These are phyloP conservation scores for Fusarium udum DNA, from an alignment of 2,329 filamentous ascomycete genomes.

Conservation along the genomic window DNA sequence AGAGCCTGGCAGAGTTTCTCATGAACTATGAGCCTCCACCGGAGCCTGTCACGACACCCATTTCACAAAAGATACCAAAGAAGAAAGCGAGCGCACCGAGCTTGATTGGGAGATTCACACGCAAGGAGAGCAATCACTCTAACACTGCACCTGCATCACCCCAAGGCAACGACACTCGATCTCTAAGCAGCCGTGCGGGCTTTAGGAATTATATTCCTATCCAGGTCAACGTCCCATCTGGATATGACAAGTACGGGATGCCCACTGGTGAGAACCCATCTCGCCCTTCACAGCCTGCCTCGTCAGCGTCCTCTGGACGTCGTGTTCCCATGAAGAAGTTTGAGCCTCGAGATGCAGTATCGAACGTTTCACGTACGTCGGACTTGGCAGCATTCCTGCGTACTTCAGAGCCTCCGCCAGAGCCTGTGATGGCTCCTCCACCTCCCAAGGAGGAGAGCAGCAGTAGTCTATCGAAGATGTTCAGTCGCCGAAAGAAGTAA, in stretches of 20 bases:
- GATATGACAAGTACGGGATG: constrained; percentile 54
- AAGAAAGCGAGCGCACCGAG: constrained; percentile 73
- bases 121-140: constrained; percentile 47
- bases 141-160: constrained; percentile 39
- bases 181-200: constrained; percentile 52
- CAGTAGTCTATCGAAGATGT: constrained; percentile 58
- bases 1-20: constrained; percentile 79
- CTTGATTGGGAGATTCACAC: constrained; percentile 67
- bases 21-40: constrained; percentile 74
- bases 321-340: constrained; percentile 66
- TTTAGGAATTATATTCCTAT: constrained; percentile 61
- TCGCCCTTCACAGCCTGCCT: constrained; percentile 33
- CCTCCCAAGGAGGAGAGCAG: constrained; percentile 50
- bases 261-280: constrained; percentile 38
- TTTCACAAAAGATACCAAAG: constrained; percentile 57
- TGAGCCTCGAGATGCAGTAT: constrained; percentile 63
- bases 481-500: constrained; percentile 61
- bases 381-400: constrained; percentile 79
- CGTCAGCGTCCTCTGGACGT: constrained; percentile 49
- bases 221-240: constrained; percentile 59
- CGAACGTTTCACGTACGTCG: constrained; percentile 64
- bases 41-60: constrained; percentile 52
- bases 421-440: constrained; percentile 40
- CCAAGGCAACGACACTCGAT: constrained; percentile 45
- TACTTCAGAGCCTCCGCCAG: constrained; percentile 71